Conservation (phyloP, 2,329 filamentous ascomycete genomes). For the Domatiomyces catenatus region DNA sequence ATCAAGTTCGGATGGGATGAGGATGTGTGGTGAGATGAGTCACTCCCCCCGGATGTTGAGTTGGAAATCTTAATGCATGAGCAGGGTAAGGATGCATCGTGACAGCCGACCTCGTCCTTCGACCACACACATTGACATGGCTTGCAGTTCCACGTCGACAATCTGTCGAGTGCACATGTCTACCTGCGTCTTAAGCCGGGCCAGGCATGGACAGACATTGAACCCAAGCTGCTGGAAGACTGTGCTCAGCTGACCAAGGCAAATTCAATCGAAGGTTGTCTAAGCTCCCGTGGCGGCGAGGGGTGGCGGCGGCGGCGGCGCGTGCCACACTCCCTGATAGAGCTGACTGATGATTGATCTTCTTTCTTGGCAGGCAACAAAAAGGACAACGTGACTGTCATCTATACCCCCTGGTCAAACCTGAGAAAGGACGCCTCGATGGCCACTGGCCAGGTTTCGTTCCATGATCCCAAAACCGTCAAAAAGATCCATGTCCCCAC, state of each 20-base stretch:
- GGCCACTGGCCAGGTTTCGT: constrained; percentile 87
- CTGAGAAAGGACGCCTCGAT: constrained; percentile 90
- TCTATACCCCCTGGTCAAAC: constrained; percentile 97
- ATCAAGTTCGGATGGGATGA: constrained; percentile 91
- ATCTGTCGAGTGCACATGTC: constrained; percentile 89
- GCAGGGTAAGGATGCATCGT: constrained; percentile 1
- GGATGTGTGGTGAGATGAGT: constrained; percentile 61
- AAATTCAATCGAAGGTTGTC: constrained; percentile 83
- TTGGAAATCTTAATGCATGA: neutral
- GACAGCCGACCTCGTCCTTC: neutral
- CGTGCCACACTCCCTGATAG: constrained; percentile 2
- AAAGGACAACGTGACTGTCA: constrained; percentile 90
- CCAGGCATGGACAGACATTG: constrained; percentile 71
- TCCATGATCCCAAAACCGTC: constrained; percentile 74
- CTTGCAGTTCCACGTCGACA: constrained; percentile 82
- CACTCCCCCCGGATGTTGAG: neutral
- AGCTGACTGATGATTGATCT: constrained; percentile 1
- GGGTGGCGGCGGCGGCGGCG: neutral
- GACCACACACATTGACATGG: constrained; percentile 1
- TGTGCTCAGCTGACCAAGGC: constrained; percentile 97
- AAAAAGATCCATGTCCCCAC: constrained; percentile 64
- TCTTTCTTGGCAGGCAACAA: constrained; percentile 59
- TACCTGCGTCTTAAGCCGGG: constrained; percentile 73
- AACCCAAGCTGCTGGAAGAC: constrained; percentile 59
- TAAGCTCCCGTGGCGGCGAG: neutral